These are phyloP conservation scores for Trichoderma orchidacearum DNA, from an alignment of 495 filamentous ascomycete species.

Conservation along the genomic window DNA sequence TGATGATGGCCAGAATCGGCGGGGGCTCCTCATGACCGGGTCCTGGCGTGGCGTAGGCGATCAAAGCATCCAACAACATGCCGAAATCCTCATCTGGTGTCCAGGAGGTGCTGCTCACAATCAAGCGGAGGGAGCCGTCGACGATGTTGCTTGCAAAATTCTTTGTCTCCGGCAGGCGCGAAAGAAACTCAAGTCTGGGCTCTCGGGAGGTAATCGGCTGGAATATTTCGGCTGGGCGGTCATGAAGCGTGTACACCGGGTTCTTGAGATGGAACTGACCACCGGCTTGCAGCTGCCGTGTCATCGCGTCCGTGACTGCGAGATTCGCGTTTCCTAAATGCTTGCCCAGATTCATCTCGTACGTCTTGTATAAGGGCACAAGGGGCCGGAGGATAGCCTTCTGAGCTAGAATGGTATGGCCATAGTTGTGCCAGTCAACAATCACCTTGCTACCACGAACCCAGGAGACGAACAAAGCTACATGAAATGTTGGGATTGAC, in stretches of 20 bases:
- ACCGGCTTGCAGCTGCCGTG: conserved; percentile 44
- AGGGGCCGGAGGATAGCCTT: conserved; percentile 53
- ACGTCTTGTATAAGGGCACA: conserved; percentile 57
- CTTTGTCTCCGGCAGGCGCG: conserved; percentile 41
- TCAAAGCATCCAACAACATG: conserved; percentile 72
- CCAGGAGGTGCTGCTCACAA: conserved; percentile 92
- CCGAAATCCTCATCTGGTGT: conserved; percentile 94
- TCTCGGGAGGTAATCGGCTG: conserved; percentile 42
- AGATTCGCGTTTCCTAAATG: conserved; percentile 57
- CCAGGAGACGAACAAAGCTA: conserved; percentile 59
- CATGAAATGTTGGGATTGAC: conserved; percentile 75
- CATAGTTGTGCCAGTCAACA: conserved; percentile 99
- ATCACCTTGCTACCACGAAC: conserved; percentile 70
- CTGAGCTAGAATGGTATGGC: conserved; percentile 77
- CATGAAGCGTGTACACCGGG: conserved; percentile 65
- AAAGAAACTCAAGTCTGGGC: conserved; percentile 44
- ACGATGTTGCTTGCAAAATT: conserved; percentile 42
- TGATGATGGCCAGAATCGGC: conserved; percentile 72
- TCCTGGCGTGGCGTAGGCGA: conserved; percentile 40
- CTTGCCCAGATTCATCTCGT: conserved; percentile 58
- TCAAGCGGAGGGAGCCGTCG: conserved; percentile 40
- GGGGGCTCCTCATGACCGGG: conserved; percentile 10
- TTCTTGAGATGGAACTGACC: conserved; percentile 45
- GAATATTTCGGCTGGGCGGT: conserved; percentile 75
- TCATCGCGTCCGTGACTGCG: conserved; percentile 84